Conservation (phyloP, 495 filamentous ascomycete genomes). For the Glonium stellatum region DNA sequence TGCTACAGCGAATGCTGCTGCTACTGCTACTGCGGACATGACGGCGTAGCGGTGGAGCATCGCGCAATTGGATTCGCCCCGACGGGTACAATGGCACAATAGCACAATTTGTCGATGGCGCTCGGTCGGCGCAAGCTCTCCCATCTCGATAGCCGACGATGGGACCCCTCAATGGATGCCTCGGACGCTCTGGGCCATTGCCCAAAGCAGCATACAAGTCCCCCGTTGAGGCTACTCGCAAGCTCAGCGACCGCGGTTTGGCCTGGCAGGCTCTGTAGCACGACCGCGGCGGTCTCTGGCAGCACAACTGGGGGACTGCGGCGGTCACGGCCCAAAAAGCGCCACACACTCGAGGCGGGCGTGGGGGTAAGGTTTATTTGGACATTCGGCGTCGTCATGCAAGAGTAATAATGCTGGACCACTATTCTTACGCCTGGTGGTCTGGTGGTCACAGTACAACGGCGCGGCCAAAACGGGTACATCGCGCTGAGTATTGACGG, state of each 20-base stretch:
- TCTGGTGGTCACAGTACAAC: neutral
- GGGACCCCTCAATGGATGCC: neutral
- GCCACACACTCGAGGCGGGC: neutral
- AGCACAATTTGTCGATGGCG: no score
- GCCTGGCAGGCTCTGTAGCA: neutral
- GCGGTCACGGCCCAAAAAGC: neutral
- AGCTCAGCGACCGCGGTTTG: no score
- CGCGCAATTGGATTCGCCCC: no score
- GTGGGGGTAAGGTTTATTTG: slow-evolving; percentile 1
- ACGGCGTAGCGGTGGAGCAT: no score
- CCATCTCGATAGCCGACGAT: neutral
- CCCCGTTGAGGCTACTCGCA: no score
- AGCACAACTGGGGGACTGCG: no score
- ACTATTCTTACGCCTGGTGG: neutral
- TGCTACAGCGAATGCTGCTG: no score
- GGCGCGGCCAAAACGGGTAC: slow-evolving; percentile 1
- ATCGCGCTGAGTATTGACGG: neutral
- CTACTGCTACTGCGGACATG: no score
- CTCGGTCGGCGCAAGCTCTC: no score
- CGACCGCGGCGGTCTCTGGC: neutral
- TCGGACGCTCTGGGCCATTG: neutral
- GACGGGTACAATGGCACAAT: neutral
- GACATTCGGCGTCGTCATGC: slow-evolving; percentile 3
- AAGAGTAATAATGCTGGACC: neutral
- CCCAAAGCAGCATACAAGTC: neutral